Percentiles rank a stretch among this genome's conserved stretches.
These are phyloP conservation scores for Candolleomyces eurysporus DNA, from an alignment of 768 basidiomycete genomes.

Conservation along the genomic window DNA sequence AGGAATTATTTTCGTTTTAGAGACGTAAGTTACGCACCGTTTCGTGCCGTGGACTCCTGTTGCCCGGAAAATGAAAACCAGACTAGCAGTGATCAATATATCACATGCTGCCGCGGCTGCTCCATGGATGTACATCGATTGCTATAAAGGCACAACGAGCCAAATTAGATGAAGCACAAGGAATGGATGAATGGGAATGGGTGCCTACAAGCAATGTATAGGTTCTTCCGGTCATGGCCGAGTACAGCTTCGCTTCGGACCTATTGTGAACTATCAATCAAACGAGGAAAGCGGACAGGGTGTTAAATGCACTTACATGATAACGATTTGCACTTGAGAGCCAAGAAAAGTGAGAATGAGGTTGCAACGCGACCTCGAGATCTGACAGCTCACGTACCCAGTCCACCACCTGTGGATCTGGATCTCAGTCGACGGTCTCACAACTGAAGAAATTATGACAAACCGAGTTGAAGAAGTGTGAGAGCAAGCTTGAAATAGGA, in stretches of 20 bases:
- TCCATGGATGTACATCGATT: constrained; percentile 1
- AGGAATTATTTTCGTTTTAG: too few species aligned
- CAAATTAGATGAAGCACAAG: background rate
- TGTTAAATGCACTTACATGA: background rate
- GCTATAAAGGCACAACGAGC: background rate
- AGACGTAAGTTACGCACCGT: background rate
- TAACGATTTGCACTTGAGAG: background rate
- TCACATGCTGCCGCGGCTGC: background rate
- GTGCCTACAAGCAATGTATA: too few species aligned
- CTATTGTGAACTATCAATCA: background rate
- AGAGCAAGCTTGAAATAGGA: background rate
- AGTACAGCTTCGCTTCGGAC: background rate
- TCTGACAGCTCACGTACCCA: background rate
- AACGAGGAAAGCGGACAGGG: background rate
- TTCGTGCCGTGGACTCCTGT: background rate
- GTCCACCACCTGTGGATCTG: background rate
- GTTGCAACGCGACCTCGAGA: background rate
- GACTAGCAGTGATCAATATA: background rate
- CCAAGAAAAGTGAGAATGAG: background rate
- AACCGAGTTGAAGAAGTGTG: background rate
- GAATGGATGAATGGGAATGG: background rate
- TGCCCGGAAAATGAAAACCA: background rate
- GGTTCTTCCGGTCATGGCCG: background rate
- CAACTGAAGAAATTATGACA: background rate
- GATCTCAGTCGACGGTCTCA: background rate